Conservation (phyloP, 2,329 filamentous ascomycete species). For the Alternaria consortialis region DNA sequence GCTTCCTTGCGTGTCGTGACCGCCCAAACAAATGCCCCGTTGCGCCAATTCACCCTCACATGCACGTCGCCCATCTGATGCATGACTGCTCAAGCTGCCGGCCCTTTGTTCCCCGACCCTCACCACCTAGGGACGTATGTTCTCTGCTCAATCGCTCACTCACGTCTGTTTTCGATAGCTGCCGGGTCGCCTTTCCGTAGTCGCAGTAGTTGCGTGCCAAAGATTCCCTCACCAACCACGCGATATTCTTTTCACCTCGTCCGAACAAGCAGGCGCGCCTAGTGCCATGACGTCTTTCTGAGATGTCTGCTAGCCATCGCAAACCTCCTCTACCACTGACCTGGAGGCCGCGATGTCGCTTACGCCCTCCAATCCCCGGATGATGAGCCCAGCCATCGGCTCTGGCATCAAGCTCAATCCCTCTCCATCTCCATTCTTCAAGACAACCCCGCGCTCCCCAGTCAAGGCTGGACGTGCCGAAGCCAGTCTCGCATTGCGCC, state of each 20-base stretch:
- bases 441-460: conserved; percentile 71
- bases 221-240: conserved; percentile 30
- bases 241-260: conserved; percentile 18
- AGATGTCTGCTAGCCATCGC: conserved; percentile 37
- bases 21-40: conserved; percentile 19
- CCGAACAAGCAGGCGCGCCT: conserved; percentile 21
- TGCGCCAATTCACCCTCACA: conserved; percentile 17
- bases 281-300: conserved; percentile 40
- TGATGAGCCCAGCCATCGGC: conserved; percentile 53
- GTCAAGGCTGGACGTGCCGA: conserved; percentile 59
- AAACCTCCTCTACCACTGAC: conserved; percentile 36
- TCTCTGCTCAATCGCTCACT: conserved; percentile 15
- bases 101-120: conserved; percentile 11
- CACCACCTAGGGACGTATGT: not conserved
- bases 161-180: conserved; percentile 11
- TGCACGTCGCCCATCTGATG: conserved; percentile 18
- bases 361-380: conserved; percentile 52
- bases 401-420: conserved; percentile 65
- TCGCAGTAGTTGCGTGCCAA: conserved; percentile 21
- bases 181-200: conserved; percentile 14
- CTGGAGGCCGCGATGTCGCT: conserved; percentile 50
- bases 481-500: conserved; percentile 72
- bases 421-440: conserved; percentile 69
- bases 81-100: conserved; percentile 16
- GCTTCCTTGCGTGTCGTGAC: conserved; percentile 19